Conservation (phyloP, 2,329 filamentous ascomycete genomes). For the Colletotrichum cordylinicola region DNA sequence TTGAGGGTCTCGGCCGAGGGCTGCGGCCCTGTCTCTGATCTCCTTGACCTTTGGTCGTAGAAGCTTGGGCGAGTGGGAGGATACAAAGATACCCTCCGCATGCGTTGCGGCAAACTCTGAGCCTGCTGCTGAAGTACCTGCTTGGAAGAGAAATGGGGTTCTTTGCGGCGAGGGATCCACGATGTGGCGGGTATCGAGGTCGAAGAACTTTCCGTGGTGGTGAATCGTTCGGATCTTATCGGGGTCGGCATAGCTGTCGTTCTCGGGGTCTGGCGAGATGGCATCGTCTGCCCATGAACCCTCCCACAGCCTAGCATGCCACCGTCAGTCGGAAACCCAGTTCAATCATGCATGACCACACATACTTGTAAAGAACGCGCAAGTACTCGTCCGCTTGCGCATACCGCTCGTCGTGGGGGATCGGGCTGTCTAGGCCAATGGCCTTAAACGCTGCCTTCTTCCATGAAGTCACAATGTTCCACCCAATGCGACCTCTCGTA, state of each 20-base stretch:
- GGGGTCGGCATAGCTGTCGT: slow-evolving; percentile 63
- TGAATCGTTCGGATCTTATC: slow-evolving; percentile 65
- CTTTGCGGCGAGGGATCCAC: slow-evolving; percentile 62
- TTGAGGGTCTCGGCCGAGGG: slow-evolving; percentile 58
- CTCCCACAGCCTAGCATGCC: slow-evolving; percentile 51
- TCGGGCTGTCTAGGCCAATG: slow-evolving; percentile 61
- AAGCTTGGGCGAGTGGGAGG: slow-evolving; percentile 54
- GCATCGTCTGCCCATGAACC: slow-evolving; percentile 64
- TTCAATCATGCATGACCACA: neutral
- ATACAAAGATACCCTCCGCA: slow-evolving; percentile 67
- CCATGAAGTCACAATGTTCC: slow-evolving; percentile 68
- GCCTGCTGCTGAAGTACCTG: slow-evolving; percentile 63
- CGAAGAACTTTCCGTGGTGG: slow-evolving; percentile 40
- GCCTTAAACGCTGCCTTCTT: slow-evolving; percentile 69
- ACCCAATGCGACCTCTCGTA: slow-evolving; percentile 65
- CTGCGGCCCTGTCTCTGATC: slow-evolving; percentile 56
- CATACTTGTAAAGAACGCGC: slow-evolving; percentile 64
- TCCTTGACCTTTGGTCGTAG: slow-evolving; percentile 55
- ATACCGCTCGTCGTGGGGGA: slow-evolving; percentile 68
- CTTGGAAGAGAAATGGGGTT: slow-evolving; percentile 64
- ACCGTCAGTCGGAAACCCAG: too few species aligned
- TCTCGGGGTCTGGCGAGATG: slow-evolving; percentile 55
- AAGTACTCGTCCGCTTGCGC: slow-evolving; percentile 68
- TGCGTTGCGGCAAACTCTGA: slow-evolving; percentile 61
- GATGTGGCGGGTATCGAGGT: slow-evolving; percentile 43